Evolutionary conservation across 371 early-diverging fungal species (phyloP).

Genomic region (Actinomortierella wolfii): DNA sequence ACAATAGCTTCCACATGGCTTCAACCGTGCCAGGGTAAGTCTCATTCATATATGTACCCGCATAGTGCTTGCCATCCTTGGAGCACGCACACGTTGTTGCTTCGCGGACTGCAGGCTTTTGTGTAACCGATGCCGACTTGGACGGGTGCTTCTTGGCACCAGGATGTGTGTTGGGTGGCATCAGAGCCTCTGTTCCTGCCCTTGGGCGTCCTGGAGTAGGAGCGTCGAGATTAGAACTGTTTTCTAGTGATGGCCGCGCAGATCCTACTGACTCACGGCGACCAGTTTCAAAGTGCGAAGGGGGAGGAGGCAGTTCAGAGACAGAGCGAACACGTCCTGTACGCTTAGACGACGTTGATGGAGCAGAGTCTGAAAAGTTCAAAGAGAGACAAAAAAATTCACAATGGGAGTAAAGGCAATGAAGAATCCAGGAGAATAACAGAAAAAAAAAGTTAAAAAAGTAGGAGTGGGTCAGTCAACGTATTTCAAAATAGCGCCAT

Average conservation of each 20-base stretch:
- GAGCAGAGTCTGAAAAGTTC: too few species aligned
- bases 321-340: conserved; percentile 23
- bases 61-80: conserved; percentile 53
- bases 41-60: conserved; percentile 54
- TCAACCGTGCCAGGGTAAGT: conserved; percentile 55
- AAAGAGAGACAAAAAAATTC: not conserved
- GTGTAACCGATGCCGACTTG: too few species aligned
- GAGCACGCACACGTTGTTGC: conserved; percentile 54
- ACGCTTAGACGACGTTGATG: not conserved
- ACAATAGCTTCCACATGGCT: conserved; percentile 55
- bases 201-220: too few species aligned
- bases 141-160: too few species aligned
- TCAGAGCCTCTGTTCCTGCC: too few species aligned
- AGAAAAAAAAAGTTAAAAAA: not conserved
- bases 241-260: not conserved
- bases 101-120: not conserved
- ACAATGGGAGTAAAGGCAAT: not conserved
- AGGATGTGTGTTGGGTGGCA: too few species aligned
- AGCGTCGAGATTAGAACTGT: not conserved
- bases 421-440: not conserved
- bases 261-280: not conserved
- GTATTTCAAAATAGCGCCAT: too few species aligned
- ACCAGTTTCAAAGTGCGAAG: conserved; percentile 14
- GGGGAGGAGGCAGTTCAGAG: conserved; percentile 22
- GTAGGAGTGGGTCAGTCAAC: too few species aligned